Base-by-base conservation (phyloP, 2,329 filamentous ascomycete genomes). In the Thielaviopsis euricoi region DNA sequence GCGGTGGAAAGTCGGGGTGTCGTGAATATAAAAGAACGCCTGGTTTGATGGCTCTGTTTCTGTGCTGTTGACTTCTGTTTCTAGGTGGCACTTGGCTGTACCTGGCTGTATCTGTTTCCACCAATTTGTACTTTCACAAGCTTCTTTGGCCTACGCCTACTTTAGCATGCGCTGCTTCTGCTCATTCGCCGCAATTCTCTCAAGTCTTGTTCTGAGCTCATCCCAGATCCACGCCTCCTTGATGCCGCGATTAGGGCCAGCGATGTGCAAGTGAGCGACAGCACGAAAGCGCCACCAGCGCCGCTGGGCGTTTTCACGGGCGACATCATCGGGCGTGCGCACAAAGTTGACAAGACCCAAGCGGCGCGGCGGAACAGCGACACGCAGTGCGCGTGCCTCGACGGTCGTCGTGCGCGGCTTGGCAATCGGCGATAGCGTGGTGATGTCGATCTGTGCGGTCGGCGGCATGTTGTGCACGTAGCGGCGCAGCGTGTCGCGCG, bases 391-490 rank as follows among this genome's bases (percentile, higher is more conserved):
- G 21, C 70, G 70, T 21, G 71, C 70, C 53, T 67, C 67, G 26
- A 74, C 64, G 60, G 68, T 68, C 62, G 73, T 74, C 65, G 73
- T 73, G 48, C 78, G 74, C 29, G 79, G 78, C 66, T 77, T 78
- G 61, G 74, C 75, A 63, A 80, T 75, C 62, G 73, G 64, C 64
- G 74, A 78, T 71, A 81, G 77, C 56, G 77, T 81, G 43, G 76
- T 78, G 60, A 81, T 64, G 56, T 77, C 74, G 17, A 82, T 68
- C 54, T 68, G 70, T 6, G 72, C 69, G 12, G 71, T 64, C 3
- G 74, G 69, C 1, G 79, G 75, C 1, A 78, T 68, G 26, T 67
- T 65, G 52, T 65, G 69, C 33, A 78, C 70, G 65, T 78, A 83
- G 57, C 75, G 74, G 59, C 75, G 69, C 22, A 86, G 71, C 54